phyloP scores from a whole-genome alignment of 306 rosid genomes.

The Vachellia collinsii region DNA sequence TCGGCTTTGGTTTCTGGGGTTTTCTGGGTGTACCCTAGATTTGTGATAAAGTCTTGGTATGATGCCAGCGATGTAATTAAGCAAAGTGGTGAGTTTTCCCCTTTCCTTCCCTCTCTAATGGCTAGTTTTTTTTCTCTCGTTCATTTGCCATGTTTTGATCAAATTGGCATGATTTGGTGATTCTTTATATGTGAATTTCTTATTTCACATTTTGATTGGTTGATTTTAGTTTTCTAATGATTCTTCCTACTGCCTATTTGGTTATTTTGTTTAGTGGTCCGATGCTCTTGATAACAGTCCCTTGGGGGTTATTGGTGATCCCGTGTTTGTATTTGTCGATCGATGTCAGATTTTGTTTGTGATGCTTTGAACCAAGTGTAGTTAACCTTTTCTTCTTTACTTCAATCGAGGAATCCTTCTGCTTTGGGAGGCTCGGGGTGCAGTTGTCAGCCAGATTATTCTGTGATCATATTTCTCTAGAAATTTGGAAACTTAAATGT shows the following conservation, averaged over 20 bases:
- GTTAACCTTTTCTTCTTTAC: not conserved
- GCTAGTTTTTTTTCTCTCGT: not conserved
- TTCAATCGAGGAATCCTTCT: not conserved
- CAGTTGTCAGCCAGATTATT: not conserved
- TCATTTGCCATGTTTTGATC: not conserved
- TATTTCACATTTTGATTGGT: constrained; percentile 6
- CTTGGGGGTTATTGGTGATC: not conserved
- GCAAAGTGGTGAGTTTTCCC: constrained; percentile 56
- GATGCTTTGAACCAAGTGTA: not conserved
- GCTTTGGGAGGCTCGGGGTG: not conserved
- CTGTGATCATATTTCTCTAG: not conserved
- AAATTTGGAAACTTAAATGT: not conserved
- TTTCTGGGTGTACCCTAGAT: constrained; percentile 80
- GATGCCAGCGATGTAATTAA: constrained; percentile 70
- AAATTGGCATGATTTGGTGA: constrained; percentile 7
- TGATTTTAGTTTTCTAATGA: constrained; percentile 26
- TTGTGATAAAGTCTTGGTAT: constrained; percentile 37
- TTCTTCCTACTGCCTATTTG: constrained; percentile 9
- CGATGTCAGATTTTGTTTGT: not conserved
- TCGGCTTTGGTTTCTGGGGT: constrained; percentile 69
- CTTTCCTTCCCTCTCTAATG: not conserved
- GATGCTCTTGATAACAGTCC: not conserved
- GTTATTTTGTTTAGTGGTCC: not conserved
- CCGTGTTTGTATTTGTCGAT: not conserved
- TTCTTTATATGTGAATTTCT: not conserved